Conservation (phyloP, 2,329 filamentous ascomycete species). For the Talaromyces amestolkiae region DNA sequence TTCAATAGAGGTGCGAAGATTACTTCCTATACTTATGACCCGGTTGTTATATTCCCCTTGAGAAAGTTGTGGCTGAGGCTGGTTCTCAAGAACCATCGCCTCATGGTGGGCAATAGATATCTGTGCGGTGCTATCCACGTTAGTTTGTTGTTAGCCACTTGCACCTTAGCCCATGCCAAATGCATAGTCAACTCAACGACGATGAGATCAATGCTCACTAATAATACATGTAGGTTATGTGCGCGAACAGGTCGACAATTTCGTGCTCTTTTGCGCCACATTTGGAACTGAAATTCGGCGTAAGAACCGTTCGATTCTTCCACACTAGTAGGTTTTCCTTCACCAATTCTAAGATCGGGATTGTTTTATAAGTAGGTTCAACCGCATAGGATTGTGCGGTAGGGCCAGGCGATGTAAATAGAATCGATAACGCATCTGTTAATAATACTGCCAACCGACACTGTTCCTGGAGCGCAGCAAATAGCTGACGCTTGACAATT, state of each 20-base stretch:
- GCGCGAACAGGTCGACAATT: neutral
- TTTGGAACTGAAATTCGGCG: neutral
- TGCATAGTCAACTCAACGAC: neutral
- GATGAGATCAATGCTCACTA: neutral
- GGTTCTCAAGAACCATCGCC: neutral
- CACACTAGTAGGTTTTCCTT: neutral
- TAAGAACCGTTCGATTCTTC: neutral
- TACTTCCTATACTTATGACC: neutral
- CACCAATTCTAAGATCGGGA: neutral
- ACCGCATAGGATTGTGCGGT: neutral
- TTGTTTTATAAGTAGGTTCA: neutral
- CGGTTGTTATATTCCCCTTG: neutral
- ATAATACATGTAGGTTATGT: neutral
- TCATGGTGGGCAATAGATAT: neutral
- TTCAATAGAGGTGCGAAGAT: neutral
- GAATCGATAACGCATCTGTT: neutral
- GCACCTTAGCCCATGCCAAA: neutral
- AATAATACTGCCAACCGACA: neutral
- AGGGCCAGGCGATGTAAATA: neutral
- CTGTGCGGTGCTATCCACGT: neutral
- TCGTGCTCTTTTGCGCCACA: neutral
- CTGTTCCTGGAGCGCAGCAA: neutral
- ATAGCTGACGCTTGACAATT: neutral
- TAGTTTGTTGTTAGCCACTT: neutral
- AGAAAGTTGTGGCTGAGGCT: neutral